Conservation (phyloP, 169 alveolate genomes). For the Miamiensis avidus region DNA sequence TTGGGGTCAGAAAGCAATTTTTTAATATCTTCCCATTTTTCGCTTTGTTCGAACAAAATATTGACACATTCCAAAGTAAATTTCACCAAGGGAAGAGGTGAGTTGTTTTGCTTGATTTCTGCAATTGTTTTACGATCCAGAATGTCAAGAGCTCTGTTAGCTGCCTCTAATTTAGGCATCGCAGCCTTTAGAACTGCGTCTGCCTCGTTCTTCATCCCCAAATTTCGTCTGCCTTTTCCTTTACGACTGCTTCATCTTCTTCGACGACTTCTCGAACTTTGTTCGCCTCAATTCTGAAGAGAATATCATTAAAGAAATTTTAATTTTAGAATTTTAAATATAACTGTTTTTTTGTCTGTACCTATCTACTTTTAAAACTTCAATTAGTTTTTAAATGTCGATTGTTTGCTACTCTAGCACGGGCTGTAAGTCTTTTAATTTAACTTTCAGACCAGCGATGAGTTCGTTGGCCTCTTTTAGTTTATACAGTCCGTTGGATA, state of each 20-base stretch:
- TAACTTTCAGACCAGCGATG: slow-evolving; percentile 55
- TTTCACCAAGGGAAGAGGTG: slow-evolving; percentile 43
- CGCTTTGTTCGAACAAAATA: slow-evolving; percentile 59
- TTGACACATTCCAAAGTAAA: slow-evolving; percentile 52
- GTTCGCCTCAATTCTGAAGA: slow-evolving; percentile 71
- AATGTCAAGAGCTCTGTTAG: slow-evolving; percentile 86
- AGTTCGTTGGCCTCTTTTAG: slow-evolving; percentile 85
- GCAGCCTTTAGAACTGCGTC: slow-evolving; percentile 90
- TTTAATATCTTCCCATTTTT: slow-evolving; percentile 49
- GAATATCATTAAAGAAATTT: too few relatives aligned
- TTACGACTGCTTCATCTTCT: slow-evolving; percentile 78
- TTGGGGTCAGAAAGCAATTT: slow-evolving; percentile 91
- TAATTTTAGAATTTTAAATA: too few relatives aligned
- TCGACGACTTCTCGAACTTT: slow-evolving; percentile 80
- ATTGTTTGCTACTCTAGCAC: slow-evolving; percentile 73
- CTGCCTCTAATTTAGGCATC: slow-evolving; percentile 88
- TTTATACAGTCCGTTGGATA: slow-evolving; percentile 88
- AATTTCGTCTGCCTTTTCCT: slow-evolving; percentile 76
- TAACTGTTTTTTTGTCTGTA: too few relatives aligned
- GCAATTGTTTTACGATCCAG: slow-evolving; percentile 84
- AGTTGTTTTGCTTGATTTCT: slow-evolving; percentile 74
- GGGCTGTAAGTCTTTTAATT: slow-evolving; percentile 64
- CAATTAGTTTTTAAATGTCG: slow-evolving; percentile 76
- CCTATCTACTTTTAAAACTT: slow-evolving; percentile 45
- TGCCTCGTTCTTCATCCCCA: slow-evolving; percentile 81